A percentile compares a stretch with the other conserved stretches of the same genome.
These are phyloP conservation scores for Solanum bulbocastanum DNA, from an alignment of 257 asterid genomes.

Conservation along the genomic window DNA sequence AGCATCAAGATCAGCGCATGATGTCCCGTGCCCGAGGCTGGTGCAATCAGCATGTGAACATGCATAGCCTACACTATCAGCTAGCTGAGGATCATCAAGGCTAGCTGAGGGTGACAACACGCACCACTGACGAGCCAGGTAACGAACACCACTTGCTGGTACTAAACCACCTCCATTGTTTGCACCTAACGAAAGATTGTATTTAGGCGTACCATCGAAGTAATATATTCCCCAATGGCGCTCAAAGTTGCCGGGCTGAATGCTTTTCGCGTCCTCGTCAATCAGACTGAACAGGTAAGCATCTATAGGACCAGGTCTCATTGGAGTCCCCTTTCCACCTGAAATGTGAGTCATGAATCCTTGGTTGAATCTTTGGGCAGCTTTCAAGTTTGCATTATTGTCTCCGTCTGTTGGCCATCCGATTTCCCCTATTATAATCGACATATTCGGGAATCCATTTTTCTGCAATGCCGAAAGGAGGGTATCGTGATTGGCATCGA, in stretches of 20 bases:
- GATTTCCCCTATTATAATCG: slow-evolving; percentile 55
- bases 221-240: slow-evolving; percentile 80
- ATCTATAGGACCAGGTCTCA: slow-evolving; percentile 60
- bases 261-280: slow-evolving; percentile 70
- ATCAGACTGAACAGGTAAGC: slow-evolving; percentile 63
- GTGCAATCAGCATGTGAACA: slow-evolving; percentile 64
- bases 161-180: slow-evolving; percentile 29
- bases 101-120: slow-evolving; percentile 37
- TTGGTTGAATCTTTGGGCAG: slow-evolving; percentile 62
- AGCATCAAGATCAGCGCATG: slow-evolving; percentile 41
- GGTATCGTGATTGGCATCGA: slow-evolving; percentile 70
- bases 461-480: slow-evolving; percentile 56
- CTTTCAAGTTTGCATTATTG: slow-evolving; percentile 26
- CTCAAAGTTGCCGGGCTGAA: slow-evolving; percentile 71
- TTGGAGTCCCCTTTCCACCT: slow-evolving; percentile 48
- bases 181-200: slow-evolving; percentile 43
- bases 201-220: slow-evolving; percentile 59
- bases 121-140: slow-evolving; percentile 50
- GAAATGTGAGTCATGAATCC: slow-evolving; percentile 48
- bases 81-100: slow-evolving; percentile 39
- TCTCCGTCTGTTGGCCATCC: slow-evolving; percentile 89
- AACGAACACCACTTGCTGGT: slow-evolving; percentile 31
- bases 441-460: slow-evolving; percentile 43
- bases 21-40: slow-evolving; percentile 46
- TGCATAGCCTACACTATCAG: slow-evolving; percentile 47